These are phyloP conservation scores for Penicillium manginii DNA, from an alignment of 495 filamentous ascomycete species.

Conservation along the genomic window DNA sequence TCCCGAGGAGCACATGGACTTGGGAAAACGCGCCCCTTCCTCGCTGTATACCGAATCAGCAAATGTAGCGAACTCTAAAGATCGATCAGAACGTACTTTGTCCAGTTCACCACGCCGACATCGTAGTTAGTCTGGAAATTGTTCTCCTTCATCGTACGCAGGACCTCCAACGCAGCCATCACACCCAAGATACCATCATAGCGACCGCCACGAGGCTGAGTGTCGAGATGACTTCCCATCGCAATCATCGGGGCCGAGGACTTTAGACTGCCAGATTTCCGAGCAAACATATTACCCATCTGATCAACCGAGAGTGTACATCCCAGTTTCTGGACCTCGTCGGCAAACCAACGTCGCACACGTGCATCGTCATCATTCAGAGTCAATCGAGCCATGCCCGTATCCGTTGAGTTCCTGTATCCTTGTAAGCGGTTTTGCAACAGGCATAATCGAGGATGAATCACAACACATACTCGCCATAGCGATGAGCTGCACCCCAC, in stretches of 20 bases:
- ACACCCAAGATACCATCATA: conserved; percentile 76
- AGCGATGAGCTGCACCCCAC: conserved; percentile 37
- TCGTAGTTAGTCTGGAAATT: conserved; percentile 64
- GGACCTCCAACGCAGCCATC: conserved; percentile 67
- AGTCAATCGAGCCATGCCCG: conserved; percentile 65
- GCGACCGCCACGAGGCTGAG: conserved; percentile 73
- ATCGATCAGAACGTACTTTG: conserved; percentile 48
- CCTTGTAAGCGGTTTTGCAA: conserved; percentile 4
- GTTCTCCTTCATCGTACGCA: conserved; percentile 67
- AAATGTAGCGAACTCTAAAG: conserved; percentile 22
- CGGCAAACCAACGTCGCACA: conserved; percentile 72
- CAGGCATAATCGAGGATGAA: too few relatives aligned
- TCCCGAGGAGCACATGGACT: conserved; percentile 73
- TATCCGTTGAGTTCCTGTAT: conserved; percentile 38
- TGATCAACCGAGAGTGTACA: conserved; percentile 61
- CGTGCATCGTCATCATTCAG: conserved; percentile 68
- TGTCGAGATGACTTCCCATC: conserved; percentile 54
- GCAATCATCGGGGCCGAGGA: conserved; percentile 44
- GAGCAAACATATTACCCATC: conserved; percentile 76
- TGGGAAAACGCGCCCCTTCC: conserved; percentile 77
- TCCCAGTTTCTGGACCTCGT: conserved; percentile 61
- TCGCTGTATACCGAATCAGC: conserved; percentile 42
- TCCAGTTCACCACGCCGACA: conserved; percentile 76
- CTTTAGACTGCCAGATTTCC: conserved; percentile 54
- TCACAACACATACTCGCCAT: conserved; percentile 35